phyloP scores from a whole-genome alignment of 768 basidiomycete genomes.

The Hygrocybe punicea region DNA sequence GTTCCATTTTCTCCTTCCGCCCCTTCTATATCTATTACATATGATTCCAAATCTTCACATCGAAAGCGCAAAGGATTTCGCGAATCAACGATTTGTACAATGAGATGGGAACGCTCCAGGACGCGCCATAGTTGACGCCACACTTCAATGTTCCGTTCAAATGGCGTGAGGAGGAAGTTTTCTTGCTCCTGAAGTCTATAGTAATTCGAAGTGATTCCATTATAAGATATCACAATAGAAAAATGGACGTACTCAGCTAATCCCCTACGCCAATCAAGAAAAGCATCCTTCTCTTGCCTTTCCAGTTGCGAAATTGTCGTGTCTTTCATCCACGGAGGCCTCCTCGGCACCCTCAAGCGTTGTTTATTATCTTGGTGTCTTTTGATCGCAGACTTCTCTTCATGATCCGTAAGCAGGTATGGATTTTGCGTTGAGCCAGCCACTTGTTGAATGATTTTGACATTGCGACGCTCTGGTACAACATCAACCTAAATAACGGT shows the following conservation, averaged over 20 bases:
- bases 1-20: conserved; percentile 77
- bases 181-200: conserved; percentile 82
- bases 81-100: conserved; percentile 96
- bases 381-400: conserved; percentile 70
- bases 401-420: conserved; percentile 75
- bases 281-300: conserved; percentile 82
- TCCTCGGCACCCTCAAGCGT: conserved; percentile 79
- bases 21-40: conserved; percentile 81
- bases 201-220: conserved; percentile 1
- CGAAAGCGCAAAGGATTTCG: conserved; percentile 91
- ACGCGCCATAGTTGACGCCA: conserved; percentile 99
- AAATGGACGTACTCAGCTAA: conserved; percentile 73
- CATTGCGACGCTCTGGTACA: conserved; percentile 65
- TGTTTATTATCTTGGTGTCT: conserved; percentile 73
- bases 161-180: conserved; percentile 87
- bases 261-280: conserved; percentile 89
- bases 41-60: conserved; percentile 86
- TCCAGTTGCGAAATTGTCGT: conserved; percentile 81
- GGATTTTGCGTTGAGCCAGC: conserved; percentile 67
- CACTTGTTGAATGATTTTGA: conserved; percentile 69
- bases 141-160: conserved; percentile 96
- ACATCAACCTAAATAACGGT: conserved; percentile 7
- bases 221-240: background rate
- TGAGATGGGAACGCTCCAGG: conserved; percentile 86
- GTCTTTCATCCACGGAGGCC: conserved; percentile 83